Percentiles rank a stretch among this genome's conserved stretches.
Conservation (phyloP, 352 stramenopile species). For the Aphanomyces stellatus region DNA sequence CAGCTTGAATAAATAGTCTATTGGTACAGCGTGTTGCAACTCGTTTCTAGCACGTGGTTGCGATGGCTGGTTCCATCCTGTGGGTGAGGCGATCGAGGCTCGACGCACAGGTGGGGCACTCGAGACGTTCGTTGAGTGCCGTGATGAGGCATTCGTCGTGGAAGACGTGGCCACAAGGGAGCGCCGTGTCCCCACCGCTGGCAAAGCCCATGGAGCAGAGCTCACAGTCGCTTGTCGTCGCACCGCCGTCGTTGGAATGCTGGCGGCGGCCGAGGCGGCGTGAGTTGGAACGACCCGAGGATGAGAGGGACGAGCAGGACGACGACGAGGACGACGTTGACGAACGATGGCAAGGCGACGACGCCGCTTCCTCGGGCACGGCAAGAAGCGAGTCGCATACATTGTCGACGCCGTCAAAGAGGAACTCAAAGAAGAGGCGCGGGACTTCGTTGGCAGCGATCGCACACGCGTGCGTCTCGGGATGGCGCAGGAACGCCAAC, state of each 20-base stretch:
- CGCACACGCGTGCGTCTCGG: neutral
- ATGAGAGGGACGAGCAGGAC: neutral
- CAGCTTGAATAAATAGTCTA: no score
- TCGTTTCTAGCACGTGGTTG: no score
- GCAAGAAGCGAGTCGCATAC: neutral
- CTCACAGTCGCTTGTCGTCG: neutral
- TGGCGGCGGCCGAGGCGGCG: no score
- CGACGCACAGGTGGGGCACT: constrained; percentile 47
- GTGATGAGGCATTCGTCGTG: constrained; percentile 68
- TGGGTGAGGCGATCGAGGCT: neutral
- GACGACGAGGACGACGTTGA: neutral
- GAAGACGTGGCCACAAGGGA: constrained; percentile 54
- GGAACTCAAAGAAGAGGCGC: neutral
- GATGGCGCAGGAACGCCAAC: neutral
- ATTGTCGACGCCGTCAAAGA: neutral
- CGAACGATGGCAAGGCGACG: no score
- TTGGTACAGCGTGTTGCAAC: no score
- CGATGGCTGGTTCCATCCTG: neutral
- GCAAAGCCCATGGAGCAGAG: neutral
- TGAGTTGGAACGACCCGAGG: neutral
- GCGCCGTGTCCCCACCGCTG: constrained; percentile 28
- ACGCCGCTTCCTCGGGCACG: neutral
- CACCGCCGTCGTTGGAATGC: neutral
- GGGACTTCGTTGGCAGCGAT: neutral
- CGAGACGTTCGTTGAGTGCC: constrained; percentile 56